phyloP scores from a whole-genome alignment of 164 flowering plant genomes.

The Umbellularia californica region DNA sequence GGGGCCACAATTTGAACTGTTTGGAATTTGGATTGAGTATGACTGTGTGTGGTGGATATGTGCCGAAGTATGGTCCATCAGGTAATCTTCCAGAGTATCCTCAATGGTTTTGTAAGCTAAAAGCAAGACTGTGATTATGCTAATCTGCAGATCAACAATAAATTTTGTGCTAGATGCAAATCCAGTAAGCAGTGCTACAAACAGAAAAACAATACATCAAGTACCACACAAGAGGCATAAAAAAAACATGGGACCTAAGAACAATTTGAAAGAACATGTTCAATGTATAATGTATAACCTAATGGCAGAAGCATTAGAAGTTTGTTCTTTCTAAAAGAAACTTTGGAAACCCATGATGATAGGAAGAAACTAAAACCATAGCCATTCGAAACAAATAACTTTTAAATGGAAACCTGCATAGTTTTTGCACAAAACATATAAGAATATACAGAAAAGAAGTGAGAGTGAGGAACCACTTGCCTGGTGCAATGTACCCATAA shows the following conservation, averaged over 20 bases:
- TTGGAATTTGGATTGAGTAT: no score
- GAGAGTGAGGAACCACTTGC: constrained; percentile 26
- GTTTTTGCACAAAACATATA: not conserved
- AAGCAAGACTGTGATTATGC: not conserved
- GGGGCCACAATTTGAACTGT: no score
- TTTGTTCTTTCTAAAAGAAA: not conserved
- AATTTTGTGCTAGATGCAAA: not conserved
- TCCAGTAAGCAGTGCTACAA: not conserved
- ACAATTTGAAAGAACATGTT: not conserved
- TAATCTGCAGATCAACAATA: not conserved
- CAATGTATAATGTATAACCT: not conserved
- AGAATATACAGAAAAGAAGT: not conserved
- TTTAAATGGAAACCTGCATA: not conserved
- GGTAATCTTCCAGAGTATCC: not conserved
- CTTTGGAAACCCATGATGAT: no score
- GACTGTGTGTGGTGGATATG: no score
- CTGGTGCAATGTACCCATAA: constrained; percentile 86
- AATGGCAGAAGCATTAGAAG: not conserved
- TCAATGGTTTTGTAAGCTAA: not conserved
- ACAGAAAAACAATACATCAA: not conserved
- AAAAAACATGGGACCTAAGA: no score
- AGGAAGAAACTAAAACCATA: no score
- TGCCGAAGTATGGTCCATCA: not conserved
- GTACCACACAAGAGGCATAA: not conserved
- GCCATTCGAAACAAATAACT: no score